These are phyloP conservation scores for Zalaria sp. DNA, from an alignment of 2,329 filamentous ascomycete species.

Conservation along the genomic window DNA sequence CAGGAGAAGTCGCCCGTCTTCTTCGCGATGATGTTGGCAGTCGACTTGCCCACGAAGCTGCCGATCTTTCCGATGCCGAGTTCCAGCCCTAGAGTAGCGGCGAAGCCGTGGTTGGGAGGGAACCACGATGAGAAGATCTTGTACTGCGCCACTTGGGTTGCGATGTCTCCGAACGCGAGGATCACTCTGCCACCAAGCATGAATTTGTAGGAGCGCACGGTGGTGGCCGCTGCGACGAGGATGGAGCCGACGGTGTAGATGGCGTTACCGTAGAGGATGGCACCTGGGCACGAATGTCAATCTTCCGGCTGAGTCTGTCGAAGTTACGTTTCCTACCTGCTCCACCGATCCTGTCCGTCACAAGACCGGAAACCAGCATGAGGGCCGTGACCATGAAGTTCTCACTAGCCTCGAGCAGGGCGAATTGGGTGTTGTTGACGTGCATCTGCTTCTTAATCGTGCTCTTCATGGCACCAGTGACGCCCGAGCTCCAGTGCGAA, in stretches of 20 bases:
- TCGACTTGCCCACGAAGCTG: conserved; percentile 45
- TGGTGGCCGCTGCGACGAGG: conserved; percentile 43
- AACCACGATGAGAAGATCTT: conserved; percentile 55
- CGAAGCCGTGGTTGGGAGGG: conserved; percentile 46
- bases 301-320: too few relatives aligned
- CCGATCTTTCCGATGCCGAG: conserved; percentile 48
- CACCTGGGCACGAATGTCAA: conserved; percentile 15
- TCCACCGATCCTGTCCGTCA: conserved; percentile 46
- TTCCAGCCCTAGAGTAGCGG: conserved; percentile 46
- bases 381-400: conserved; percentile 47
- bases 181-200: conserved; percentile 46
- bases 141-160: conserved; percentile 50
- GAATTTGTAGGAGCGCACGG: conserved; percentile 41
- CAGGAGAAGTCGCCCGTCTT: conserved; percentile 46
- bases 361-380: conserved; percentile 39
- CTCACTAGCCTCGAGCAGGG: conserved; percentile 44
- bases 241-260: conserved; percentile 45
- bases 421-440: conserved; percentile 46
- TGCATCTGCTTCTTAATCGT: conserved; percentile 44
- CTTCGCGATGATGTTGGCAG: conserved; percentile 45
- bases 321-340: conserved; percentile 16
- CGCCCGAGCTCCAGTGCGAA: conserved; percentile 44
- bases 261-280: conserved; percentile 48
- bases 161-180: conserved; percentile 46
- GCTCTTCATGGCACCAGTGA: conserved; percentile 47